phyloP scores from a whole-genome alignment of 139 green algal genomes.

The Coelastrella sp. region DNA sequence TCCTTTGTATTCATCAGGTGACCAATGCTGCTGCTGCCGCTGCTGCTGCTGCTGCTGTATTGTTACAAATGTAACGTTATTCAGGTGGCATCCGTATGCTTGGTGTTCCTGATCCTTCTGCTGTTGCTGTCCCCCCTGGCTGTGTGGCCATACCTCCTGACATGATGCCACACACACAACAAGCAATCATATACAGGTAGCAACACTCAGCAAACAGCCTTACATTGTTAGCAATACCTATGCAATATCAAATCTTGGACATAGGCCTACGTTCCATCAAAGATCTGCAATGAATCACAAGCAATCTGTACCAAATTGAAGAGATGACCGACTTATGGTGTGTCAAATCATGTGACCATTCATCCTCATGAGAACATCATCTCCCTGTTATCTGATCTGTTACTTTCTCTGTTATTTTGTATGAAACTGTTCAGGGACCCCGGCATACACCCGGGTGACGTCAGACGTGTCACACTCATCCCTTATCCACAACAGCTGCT shows the following conservation, averaged over 20 bases:
- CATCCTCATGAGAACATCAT: neutral
- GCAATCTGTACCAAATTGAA: no score
- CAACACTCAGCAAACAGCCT: neutral
- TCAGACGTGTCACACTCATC: neutral
- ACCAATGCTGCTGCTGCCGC: no score
- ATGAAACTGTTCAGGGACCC: slow-evolving; percentile 1
- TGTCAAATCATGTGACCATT: no score
- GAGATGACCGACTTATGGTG: no score
- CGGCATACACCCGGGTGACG: slow-evolving; percentile 35
- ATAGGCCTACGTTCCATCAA: no score
- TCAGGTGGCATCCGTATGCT: neutral
- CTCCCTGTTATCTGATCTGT: neutral
- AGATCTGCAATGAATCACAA: no score
- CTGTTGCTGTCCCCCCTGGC: neutral
- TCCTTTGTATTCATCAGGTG: neutral
- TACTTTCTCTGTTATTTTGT: neutral
- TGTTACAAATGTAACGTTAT: neutral
- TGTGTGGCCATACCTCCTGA: slow-evolving; percentile 3
- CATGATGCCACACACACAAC: neutral
- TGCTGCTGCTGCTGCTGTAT: neutral
- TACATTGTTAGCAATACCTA: neutral
- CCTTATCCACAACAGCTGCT: slow-evolving; percentile 11
- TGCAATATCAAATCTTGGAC: neutral
- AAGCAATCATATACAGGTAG: neutral
- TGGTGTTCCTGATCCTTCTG: slow-evolving; percentile 16